Evolutionary conservation across 176 grass and related monocot genomes (phyloP).

Genomic region (Alloteropsis semialata): DNA sequence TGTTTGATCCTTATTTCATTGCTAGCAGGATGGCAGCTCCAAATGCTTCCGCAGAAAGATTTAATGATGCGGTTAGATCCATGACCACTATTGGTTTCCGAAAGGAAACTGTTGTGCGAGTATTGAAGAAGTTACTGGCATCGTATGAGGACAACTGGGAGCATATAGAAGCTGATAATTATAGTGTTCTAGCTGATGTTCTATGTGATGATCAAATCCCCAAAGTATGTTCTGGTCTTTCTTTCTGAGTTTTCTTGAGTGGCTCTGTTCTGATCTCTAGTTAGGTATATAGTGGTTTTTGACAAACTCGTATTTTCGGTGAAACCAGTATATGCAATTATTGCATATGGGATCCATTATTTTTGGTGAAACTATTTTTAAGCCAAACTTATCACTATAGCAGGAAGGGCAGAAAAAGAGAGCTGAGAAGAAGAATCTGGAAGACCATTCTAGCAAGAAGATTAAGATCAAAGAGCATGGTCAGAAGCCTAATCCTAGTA

Average conservation of each 20-base stretch:
- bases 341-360: neutral
- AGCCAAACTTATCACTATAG: neutral
- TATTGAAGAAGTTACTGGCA: slow-evolving; percentile 43
- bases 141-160: slow-evolving; percentile 66
- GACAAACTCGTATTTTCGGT: neutral
- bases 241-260: neutral
- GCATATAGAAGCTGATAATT: slow-evolving; percentile 81
- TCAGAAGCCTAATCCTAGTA: neutral
- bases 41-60: neutral
- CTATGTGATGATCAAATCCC: slow-evolving; percentile 40
- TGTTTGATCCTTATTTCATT: slow-evolving; percentile 10
- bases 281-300: slow-evolving; percentile 6
- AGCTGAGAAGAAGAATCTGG: slow-evolving; percentile 26
- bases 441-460: slow-evolving; percentile 32
- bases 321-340: neutral
- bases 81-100: slow-evolving; percentile 47
- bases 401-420: slow-evolving; percentile 32
- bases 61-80: slow-evolving; percentile 30
- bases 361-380: slow-evolving; percentile 3
- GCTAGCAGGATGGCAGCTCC: slow-evolving; percentile 29
- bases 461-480: slow-evolving; percentile 12
- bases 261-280: slow-evolving; percentile 11
- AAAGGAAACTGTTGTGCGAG: slow-evolving; percentile 26
- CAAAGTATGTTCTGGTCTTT: slow-evolving; percentile 16
- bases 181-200: slow-evolving; percentile 47